Evolutionary conservation across 331 rosid species (phyloP), one percentile per base, ranked within the genome.

Genomic region (Prunus yedoensis): DNA sequence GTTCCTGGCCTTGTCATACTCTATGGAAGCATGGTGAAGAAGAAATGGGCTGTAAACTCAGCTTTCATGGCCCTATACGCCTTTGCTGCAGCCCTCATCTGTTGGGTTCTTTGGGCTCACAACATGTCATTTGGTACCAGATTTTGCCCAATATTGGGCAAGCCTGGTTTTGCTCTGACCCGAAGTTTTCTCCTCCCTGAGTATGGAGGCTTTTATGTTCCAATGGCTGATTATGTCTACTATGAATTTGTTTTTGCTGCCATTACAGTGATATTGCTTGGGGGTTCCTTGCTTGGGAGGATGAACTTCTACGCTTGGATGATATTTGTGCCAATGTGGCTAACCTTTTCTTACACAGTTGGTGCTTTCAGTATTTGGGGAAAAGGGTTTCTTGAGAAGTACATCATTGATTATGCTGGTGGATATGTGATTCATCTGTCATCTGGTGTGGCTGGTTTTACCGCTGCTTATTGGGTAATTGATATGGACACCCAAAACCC

Each of bases 101-200:
- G 95, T 72, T 91, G 97, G 97, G 93, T 89, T 1, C 63, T 83
- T 0, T 91, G 96, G 93, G 97, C 89, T 47, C 91, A 91, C 58
- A 28, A 54, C 8, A 91, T 89, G 93, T 87, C 91, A 3, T 89
- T 91, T 46, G 93, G 93, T 1, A 1, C 23, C 9, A 53, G 0
- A n/a, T 30, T 82, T 10, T 1, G 51, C 12, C 77, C 79, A 1
- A 10, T 82, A 2, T 59, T 86, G 9, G 90, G 93, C 21, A 51
- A 4, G 77, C 97, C 97, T 18, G 80, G 73, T 10, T 61, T 38
- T 15, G 81, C 93, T 0, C 54, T 91, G 75, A 20, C 60, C 4
- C 77, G 64, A 11, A 56, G n/a, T 17, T 84, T 71, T 75, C 82
- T 89, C 1, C 81, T 85, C 35, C 10, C n/a, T 1, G 17, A 67